A percentile compares a stretch with the other conserved stretches of the same genome.
Conservation (phyloP, 345 rosid genomes). For the Eucalyptus pumila region DNA sequence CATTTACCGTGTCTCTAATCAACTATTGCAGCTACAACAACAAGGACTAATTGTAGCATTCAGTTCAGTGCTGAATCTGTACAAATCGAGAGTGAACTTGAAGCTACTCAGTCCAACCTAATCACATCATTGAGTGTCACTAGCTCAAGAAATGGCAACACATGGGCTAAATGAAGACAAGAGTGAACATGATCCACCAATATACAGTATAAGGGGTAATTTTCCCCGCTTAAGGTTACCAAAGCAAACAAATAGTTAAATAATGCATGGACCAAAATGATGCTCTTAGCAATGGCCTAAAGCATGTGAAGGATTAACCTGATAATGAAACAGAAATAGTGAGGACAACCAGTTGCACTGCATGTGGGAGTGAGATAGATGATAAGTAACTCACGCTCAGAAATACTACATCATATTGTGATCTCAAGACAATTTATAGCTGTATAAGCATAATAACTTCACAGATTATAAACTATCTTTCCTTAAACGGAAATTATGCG, state of each 20-base stretch:
- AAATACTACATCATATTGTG: not conserved
- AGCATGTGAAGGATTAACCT: not conserved
- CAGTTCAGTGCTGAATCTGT: fast-evolving
- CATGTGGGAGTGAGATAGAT: not conserved
- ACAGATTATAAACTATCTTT: too few relatives aligned
- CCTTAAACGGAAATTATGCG: too few relatives aligned
- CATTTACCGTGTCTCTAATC: not conserved
- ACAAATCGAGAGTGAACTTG: not conserved
- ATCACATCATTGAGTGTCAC: not conserved
- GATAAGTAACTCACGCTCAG: not conserved
- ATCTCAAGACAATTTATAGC: not conserved
- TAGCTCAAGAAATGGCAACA: not conserved
- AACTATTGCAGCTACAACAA: not conserved
- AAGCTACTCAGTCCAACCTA: not conserved
- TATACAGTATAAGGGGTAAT: not conserved
- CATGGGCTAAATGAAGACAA: not conserved
- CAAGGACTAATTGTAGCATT: not conserved
- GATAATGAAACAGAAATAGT: not conserved
- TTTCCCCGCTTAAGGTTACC: not conserved
- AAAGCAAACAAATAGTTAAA: not conserved
- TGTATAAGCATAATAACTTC: too few relatives aligned
- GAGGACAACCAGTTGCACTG: not conserved
- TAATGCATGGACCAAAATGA: not conserved
- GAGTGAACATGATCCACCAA: not conserved
- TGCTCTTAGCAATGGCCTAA: not conserved